Percentiles rank a stretch among this genome's conserved stretches.
Conservation (phyloP, 2,329 filamentous ascomycete genomes). For the Raffaelea deltoideospora region DNA sequence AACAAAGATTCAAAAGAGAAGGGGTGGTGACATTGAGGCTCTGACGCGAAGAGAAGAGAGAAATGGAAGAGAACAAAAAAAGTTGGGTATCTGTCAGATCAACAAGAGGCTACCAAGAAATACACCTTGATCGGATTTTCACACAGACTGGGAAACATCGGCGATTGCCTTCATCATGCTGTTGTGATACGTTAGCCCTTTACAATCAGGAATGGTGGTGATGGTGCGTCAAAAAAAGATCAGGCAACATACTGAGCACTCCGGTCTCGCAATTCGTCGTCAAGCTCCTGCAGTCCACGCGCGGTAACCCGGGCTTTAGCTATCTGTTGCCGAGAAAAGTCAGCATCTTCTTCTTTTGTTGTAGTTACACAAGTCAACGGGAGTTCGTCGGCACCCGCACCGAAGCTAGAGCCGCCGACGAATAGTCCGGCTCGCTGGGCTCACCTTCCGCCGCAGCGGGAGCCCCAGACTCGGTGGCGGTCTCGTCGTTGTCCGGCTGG, state of each 20-base stretch:
- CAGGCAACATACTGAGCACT: constrained; percentile 10
- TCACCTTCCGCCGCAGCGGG: constrained; percentile 38
- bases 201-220: background rate
- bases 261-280: constrained; percentile 15
- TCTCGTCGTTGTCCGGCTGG: constrained; percentile 14
- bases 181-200: background rate
- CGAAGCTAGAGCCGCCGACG: constrained; percentile 51
- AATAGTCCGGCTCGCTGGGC: constrained; percentile 41
- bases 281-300: constrained; percentile 14
- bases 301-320: constrained; percentile 15
- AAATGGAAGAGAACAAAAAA: background rate
- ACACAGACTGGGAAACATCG: constrained; percentile 1
- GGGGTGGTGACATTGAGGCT: too few species aligned
- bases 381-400: constrained; percentile 28
- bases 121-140: too few species aligned
- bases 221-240: too few species aligned
- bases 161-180: constrained; percentile 3
- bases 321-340: constrained; percentile 12
- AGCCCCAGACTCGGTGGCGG: constrained; percentile 15
- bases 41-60: background rate
- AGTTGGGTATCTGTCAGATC: too few species aligned
- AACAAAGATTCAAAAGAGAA: too few species aligned
- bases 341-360: background rate
- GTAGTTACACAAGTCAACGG: too few species aligned
- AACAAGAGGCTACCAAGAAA: too few species aligned